A percentile compares a stretch with the other conserved stretches of the same genome.
phyloP scores from a whole-genome alignment of 352 stramenopile genomes.

The Globisporangium splendens region DNA sequence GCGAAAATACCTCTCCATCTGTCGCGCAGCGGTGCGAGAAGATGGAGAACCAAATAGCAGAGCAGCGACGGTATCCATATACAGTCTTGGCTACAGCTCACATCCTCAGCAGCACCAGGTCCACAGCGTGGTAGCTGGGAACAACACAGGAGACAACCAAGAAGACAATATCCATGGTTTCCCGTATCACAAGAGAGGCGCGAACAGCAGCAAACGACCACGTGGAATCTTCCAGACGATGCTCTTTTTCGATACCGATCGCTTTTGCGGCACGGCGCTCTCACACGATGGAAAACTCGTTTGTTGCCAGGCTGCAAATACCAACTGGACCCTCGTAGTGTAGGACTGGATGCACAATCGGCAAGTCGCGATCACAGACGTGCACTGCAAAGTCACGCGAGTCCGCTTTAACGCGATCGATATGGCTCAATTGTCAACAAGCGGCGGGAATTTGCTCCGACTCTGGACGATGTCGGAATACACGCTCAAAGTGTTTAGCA shows the following conservation, averaged over 20 bases:
- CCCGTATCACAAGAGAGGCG: conserved; percentile 6
- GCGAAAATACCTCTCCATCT: conserved; percentile 48
- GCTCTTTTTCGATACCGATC: conserved; percentile 47
- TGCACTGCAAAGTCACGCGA: conserved; percentile 68
- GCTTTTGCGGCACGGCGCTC: conserved; percentile 47
- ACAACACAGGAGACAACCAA: not conserved
- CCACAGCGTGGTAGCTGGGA: not conserved
- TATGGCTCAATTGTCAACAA: conserved; percentile 76
- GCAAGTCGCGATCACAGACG: conserved; percentile 53
- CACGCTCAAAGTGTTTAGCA: conserved; percentile 59
- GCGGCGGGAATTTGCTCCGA: conserved; percentile 58
- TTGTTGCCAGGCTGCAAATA: conserved; percentile 47
- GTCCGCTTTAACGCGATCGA: conserved; percentile 77
- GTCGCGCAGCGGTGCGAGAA: conserved; percentile 29
- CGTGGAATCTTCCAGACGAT: conserved; percentile 33
- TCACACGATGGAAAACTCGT: conserved; percentile 71
- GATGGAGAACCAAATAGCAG: conserved; percentile 3
- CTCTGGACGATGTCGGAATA: conserved; percentile 78
- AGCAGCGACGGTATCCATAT: conserved; percentile 35
- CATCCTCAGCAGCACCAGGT: conserved; percentile 1
- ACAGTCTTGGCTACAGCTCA: conserved; percentile 14
- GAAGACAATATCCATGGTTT: not conserved
- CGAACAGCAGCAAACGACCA: not conserved
- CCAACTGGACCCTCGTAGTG: conserved; percentile 59
- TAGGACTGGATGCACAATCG: conserved; percentile 76